Base-by-base conservation (phyloP, 1,284 basidiomycete species). In the Cryptococcus amylolentus region DNA sequence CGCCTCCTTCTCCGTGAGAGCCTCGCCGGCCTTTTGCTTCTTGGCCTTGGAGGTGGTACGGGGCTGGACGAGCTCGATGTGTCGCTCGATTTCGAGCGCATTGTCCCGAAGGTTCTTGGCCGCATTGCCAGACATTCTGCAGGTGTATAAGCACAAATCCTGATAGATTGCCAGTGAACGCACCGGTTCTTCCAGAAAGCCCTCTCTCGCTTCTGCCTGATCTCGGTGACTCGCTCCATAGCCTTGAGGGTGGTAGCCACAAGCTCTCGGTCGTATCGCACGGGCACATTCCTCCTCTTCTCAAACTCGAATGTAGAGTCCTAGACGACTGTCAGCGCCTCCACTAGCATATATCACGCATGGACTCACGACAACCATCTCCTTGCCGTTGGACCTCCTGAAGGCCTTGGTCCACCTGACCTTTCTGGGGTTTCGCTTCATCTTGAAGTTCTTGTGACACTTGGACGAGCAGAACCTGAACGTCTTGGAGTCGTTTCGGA, bases 401-500 rank as follows among this genome's bases (percentile, higher is more conserved):
- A 99, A 99, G 16, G 96, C 96, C 80, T 99, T 99, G 54, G 96
- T 99, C 96, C 96, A 99, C 70, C 91, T 85, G 51, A 99, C 94
- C 80, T 99, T 99, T 64, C 96, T 86, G 49, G 96, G 96, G 80
- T 99, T 99, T 51, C 96, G 88, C 82, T 98, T 99, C 95, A 99
- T 97, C 80, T 97, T 97, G 85, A 97, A 97, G 80, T 96, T 97
- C 80, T 97, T 97, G 77, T 95, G 90, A 75, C 92, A 98, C 88
- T 97, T 97, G 72, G 91, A 93, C 14, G 91, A 89, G 78, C 94
- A 98, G 79, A 98, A 97, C 51, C 93, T 83, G 79, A 97, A 98
- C 61, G 91, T 87, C 81, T 98, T 97, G 55, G 91, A 85, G 79
- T 98, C 94, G 78, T 98, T 98, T 62, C 94, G 83, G 57, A 98